Conservation (phyloP, 768 basidiomycete genomes). For the Serendipita sp. region DNA sequence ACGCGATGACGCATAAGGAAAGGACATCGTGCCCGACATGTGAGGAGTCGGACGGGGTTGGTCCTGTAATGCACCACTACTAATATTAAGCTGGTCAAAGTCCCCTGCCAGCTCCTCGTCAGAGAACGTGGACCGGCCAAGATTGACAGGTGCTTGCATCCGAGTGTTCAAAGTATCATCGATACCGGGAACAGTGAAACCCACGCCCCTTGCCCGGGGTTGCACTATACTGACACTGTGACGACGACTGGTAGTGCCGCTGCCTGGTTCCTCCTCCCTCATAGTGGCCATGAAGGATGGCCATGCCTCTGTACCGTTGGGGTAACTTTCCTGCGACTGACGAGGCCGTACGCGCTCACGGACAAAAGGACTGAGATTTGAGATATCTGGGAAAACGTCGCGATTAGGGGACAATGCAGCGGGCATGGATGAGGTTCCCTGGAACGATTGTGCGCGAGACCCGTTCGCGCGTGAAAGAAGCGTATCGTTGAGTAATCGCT, state of each 20-base stretch:
- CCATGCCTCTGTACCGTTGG: constrained; percentile 20
- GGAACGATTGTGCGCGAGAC: background rate
- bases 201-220: constrained; percentile 45
- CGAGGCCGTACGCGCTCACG: constrained; percentile 42
- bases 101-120: constrained; percentile 72
- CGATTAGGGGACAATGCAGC: background rate
- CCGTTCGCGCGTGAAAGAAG: background rate
- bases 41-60: constrained; percentile 31
- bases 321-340: background rate
- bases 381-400: constrained; percentile 27
- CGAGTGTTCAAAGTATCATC: constrained; percentile 22
- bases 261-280: constrained; percentile 31
- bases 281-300: constrained; percentile 28
- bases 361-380: constrained; percentile 78
- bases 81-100: constrained; percentile 47
- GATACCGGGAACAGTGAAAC: constrained; percentile 37
- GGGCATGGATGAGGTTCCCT: background rate
- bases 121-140: constrained; percentile 47
- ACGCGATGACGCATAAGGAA: constrained; percentile 61
- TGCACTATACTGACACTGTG: constrained; percentile 78
- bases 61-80: constrained; percentile 25
- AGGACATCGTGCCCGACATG: constrained; percentile 54
- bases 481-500: background rate
- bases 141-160: constrained; percentile 17
- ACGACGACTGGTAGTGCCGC: constrained; percentile 67